phyloP scores from a whole-genome alignment of 164 flowering plant genomes.

The Sextonia rubra region DNA sequence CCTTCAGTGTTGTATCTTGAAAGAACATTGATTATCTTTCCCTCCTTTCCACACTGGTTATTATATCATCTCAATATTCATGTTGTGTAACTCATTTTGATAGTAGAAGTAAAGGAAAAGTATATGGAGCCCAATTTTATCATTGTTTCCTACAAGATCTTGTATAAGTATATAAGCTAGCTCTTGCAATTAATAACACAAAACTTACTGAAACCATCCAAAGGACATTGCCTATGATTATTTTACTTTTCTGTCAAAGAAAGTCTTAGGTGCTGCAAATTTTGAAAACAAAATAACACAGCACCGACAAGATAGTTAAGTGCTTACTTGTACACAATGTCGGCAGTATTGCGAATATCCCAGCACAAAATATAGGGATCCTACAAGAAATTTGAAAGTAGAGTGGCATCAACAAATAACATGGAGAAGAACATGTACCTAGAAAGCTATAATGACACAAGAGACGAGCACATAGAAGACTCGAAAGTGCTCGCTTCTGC shows the following conservation, averaged over 20 bases:
- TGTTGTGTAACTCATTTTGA: background rate
- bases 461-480: no score
- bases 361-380: conserved; percentile 95
- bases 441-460: background rate
- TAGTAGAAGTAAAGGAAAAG: background rate
- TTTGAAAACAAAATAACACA: background rate
- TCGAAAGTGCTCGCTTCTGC: no score
- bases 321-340: conserved; percentile 83
- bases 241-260: background rate
- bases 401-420: background rate
- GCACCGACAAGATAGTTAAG: background rate
- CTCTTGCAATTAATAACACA: no score
- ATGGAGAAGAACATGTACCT: background rate
- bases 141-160: background rate
- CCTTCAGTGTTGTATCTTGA: no score
- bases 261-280: background rate
- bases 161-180: no score
- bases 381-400: conserved; percentile 31
- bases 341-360: conserved; percentile 80
- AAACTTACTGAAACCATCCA: no score
- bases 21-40: no score
- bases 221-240: background rate
- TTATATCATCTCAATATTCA: no score
- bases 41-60: no score
- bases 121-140: background rate